These are phyloP conservation scores for Incumbomyces lentus DNA, from an alignment of 2,329 filamentous ascomycete genomes.

Conservation along the genomic window DNA sequence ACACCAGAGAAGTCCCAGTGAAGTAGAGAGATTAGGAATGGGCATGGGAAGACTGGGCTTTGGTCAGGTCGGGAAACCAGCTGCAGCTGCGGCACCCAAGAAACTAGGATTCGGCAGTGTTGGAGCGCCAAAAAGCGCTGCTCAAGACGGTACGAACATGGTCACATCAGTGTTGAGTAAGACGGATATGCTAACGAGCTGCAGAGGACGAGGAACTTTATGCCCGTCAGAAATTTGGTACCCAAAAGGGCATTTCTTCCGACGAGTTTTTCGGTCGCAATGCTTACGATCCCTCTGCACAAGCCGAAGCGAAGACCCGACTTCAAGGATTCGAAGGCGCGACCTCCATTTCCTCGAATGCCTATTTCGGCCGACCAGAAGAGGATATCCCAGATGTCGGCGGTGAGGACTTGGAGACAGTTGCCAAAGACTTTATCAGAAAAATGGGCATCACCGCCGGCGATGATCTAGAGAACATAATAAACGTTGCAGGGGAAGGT, in stretches of 20 bases:
- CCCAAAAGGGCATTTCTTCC: slow-evolving; percentile 90
- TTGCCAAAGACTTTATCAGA: slow-evolving; percentile 90
- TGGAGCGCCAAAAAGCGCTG: slow-evolving; percentile 58
- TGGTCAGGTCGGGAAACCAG: slow-evolving; percentile 60
- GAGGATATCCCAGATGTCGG: slow-evolving; percentile 56
- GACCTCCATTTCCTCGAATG: slow-evolving; percentile 84
- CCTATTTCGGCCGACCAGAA: slow-evolving; percentile 91
- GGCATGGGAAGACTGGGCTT: slow-evolving; percentile 77
- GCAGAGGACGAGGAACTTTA: slow-evolving; percentile 67
- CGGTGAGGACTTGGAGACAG: slow-evolving; percentile 67
- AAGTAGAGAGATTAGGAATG: slow-evolving; percentile 85
- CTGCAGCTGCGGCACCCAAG: slow-evolving; percentile 42
- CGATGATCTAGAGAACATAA: slow-evolving; percentile 88
- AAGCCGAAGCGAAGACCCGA: slow-evolving; percentile 75
- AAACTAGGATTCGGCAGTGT: slow-evolving; percentile 83
- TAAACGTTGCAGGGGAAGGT: slow-evolving; percentile 72
- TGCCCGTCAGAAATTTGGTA: slow-evolving; percentile 77
- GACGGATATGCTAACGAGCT: slow-evolving; percentile 1
- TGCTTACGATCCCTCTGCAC: slow-evolving; percentile 65
- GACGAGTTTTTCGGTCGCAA: slow-evolving; percentile 98
- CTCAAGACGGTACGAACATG: slow-evolving; percentile 32
- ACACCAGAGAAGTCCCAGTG: slow-evolving; percentile 52
- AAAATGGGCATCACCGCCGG: slow-evolving; percentile 92
- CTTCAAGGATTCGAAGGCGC: slow-evolving; percentile 91
- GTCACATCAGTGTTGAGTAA: background rate